Conservation (phyloP, 768 basidiomycete genomes). For the Flagelloscypha sp. region DNA sequence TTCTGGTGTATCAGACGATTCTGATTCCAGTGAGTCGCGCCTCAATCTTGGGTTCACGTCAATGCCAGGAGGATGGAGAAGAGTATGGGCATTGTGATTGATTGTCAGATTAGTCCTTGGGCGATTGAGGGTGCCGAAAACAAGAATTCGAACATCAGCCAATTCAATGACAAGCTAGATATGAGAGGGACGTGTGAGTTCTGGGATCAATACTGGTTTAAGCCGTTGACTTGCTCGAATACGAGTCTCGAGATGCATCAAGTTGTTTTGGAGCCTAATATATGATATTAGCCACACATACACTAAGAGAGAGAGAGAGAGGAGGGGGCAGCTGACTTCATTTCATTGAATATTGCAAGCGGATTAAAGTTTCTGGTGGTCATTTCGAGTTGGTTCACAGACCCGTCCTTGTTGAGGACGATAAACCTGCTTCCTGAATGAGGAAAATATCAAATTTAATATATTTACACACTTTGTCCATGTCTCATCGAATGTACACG, state of each 20-base stretch:
- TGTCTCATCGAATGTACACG: slow-evolving; percentile 72
- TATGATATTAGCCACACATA: slow-evolving; percentile 2
- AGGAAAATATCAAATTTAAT: slow-evolving; percentile 10
- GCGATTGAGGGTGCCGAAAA: slow-evolving; percentile 55
- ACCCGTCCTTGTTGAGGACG: slow-evolving; percentile 66
- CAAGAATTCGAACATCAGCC: slow-evolving; percentile 64
- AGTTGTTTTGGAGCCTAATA: slow-evolving; percentile 57
- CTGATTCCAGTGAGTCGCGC: slow-evolving; percentile 3
- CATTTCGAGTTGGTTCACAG: slow-evolving; percentile 61
- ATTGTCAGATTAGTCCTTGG: slow-evolving; percentile 48
- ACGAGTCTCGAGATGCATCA: slow-evolving; percentile 59
- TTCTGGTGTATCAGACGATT: slow-evolving; percentile 7
- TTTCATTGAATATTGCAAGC: slow-evolving; percentile 57
- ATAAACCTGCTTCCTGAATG: slow-evolving; percentile 45
- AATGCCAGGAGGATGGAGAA: slow-evolving; percentile 66
- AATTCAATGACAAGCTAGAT: slow-evolving; percentile 60
- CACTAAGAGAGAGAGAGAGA: background rate
- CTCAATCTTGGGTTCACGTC: slow-evolving; percentile 17
- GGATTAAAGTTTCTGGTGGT: slow-evolving; percentile 66
- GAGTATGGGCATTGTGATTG: slow-evolving; percentile 59
- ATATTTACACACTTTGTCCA: slow-evolving; percentile 62
- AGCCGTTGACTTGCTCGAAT: slow-evolving; percentile 42
- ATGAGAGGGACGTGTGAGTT: slow-evolving; percentile 6
- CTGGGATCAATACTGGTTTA: background rate
- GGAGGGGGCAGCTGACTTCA: slow-evolving; percentile 46